Evolutionary conservation across 345 rosid genomes (phyloP), one percentile per base, ranked within the genome.

Genomic region (Erodium maritimum): DNA sequence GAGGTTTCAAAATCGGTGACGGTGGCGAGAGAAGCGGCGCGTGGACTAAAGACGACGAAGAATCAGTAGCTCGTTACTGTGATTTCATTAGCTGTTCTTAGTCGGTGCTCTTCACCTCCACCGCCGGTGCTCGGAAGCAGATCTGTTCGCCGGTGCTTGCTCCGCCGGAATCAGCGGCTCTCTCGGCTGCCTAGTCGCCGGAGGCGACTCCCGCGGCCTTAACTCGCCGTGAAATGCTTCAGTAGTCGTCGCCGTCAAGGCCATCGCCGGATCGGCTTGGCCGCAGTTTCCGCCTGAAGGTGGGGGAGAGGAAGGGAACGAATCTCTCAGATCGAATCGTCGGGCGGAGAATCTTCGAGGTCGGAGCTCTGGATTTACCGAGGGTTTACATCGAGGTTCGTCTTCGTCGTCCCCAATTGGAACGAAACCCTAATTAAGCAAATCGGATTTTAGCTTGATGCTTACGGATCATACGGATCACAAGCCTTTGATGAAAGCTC

Each of bases 231-330:
- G 74, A 56, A 71, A 73, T 81, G 88, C 75, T 67, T 76, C 77
- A 22, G 52, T 84, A 74, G 83, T 84, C 59, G 70, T 84, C 46
- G 84, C 77, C 56, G 80, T 83, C 68, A 78, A 85, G 77, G 84
- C 79, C 83, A 74, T 84, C 86, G 89, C 85, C 58, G 88, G 55
- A 67, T 86, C 64, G 87, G 91, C 75, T 76, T 83, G 68, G 75
- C 81, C 66, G 75, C 78, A 70, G 80, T 88, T 69, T 59, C 79
- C 75, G 67, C 75, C 70, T 84, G 74, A 74, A 80, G 84, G 51
- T 80, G 77, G 72, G 79, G 91, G 86, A 84, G 76, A 66, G 45
- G 25, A 13, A 53, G 16, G 5, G n/a, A n/a, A n/a, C n/a, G 9
- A 11, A 29, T 29, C 9, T 1, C 8, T 29, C 37, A 29, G 37